Conservation (phyloP, 306 rosid species). For the Cucumis sativus region Cucumber_9930_V3 NC_026658.2:170501-171000, state of each 20-base stretch:
- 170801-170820: conserved; percentile 24
- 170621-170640: background rate
- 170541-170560: background rate
- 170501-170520: background rate
- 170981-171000: conserved; percentile 37
- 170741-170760: conserved; percentile 23
- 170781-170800: conserved; percentile 42
- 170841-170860: conserved; percentile 39
- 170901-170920: conserved; percentile 39
- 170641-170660: background rate
- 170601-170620: background rate
- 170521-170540: background rate
- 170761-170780: conserved; percentile 19
- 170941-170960: conserved; percentile 21
- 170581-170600: background rate
- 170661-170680: background rate
- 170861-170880: conserved; percentile 36
- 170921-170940: conserved; percentile 26
- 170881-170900: conserved; percentile 85
- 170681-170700: background rate
- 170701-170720: conserved; percentile 65
- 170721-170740: conserved; percentile 45
- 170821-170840: conserved; percentile 39
- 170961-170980: conserved; percentile 27
- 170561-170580: background rate